These are phyloP conservation scores for Beta vulgaris DNA, from an alignment of 148 eudicot species.

Conservation along the genomic window DNA sequence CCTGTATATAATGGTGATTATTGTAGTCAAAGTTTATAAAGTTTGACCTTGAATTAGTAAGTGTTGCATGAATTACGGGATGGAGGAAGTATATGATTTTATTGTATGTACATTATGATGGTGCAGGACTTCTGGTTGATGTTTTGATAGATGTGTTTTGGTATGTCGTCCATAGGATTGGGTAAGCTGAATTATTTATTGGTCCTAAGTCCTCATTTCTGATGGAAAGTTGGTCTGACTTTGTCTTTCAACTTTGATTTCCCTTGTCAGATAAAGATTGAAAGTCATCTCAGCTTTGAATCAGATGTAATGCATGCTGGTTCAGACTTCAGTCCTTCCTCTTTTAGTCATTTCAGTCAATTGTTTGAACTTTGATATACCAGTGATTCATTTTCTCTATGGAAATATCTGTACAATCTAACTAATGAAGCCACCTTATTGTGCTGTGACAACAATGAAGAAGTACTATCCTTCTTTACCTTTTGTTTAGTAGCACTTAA, in stretches of 20 bases:
- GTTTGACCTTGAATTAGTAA: too few species aligned
- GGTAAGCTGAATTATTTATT: background rate
- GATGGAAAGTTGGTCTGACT: background rate
- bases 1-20: too few species aligned
- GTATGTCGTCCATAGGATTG: background rate
- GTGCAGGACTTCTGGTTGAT: background rate
- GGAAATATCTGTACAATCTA: background rate
- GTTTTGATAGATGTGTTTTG: background rate
- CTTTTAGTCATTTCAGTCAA: background rate
- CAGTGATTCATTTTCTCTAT: background rate
- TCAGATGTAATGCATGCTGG: background rate
- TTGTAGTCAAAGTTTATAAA: too few species aligned
- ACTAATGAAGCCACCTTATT: background rate
- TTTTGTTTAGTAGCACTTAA: conserved; percentile 41
- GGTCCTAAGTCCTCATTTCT: background rate
- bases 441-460: background rate
- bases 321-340: background rate
- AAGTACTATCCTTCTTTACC: background rate
- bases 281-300: background rate
- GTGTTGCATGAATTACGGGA: too few species aligned
- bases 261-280: background rate
- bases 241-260: background rate
- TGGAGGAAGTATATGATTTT: too few species aligned
- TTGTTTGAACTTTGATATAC: background rate
- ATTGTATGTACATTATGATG: background rate